Conservation (phyloP, 2,329 filamentous ascomycete species). For the Microsporum canis region DNA sequence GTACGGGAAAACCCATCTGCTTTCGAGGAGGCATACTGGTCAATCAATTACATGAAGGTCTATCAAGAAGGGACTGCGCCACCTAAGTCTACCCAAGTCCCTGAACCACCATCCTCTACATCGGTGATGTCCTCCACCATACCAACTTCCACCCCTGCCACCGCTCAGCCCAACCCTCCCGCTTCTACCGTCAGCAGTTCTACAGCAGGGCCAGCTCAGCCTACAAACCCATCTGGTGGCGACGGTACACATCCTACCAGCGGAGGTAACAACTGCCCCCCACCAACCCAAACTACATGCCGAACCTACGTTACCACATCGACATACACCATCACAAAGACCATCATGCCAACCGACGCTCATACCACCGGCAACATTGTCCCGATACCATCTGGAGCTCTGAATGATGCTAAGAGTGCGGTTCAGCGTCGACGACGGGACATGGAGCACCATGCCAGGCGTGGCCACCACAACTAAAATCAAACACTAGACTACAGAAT, state of each 20-base stretch:
- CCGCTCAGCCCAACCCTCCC: not conserved
- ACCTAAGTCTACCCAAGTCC: constrained; percentile 30
- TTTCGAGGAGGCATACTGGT: constrained; percentile 65
- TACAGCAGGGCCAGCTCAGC: not conserved
- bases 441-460: not conserved
- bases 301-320: not conserved
- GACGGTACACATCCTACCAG: not conserved
- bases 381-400: constrained; percentile 4
- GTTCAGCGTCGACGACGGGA: constrained; percentile 3
- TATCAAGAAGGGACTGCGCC: constrained; percentile 32
- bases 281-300: constrained; percentile 3
- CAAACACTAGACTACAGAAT: not conserved
- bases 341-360: not conserved
- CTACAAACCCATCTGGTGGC: not conserved
- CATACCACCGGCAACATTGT: constrained; percentile 6
- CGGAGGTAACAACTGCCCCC: not conserved
- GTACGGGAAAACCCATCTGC: constrained; percentile 54
- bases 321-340: not conserved
- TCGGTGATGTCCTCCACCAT: not conserved
- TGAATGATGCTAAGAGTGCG: constrained; percentile 2
- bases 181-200: not conserved
- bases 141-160: not conserved
- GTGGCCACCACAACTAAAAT: not conserved
- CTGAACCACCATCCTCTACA: not conserved
- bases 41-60: constrained; percentile 57